Evolutionary conservation across 2,329 filamentous ascomycete genomes (phyloP).

Genomic region (Exophiala viscosa): DNA sequence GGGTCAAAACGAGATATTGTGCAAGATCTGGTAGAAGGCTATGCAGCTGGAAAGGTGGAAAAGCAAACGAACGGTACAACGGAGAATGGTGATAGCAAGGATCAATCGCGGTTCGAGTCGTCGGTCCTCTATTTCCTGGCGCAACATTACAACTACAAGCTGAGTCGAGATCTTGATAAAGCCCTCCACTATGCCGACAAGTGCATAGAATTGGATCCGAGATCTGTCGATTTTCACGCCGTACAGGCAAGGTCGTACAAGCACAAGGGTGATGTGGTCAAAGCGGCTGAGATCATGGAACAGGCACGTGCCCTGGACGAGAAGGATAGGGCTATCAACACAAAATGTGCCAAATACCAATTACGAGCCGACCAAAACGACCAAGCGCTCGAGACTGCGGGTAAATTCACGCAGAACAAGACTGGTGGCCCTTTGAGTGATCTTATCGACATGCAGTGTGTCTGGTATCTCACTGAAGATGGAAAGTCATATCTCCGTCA

Average conservation of each 20-base stretch:
- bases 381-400: slow-evolving; percentile 79
- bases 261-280: slow-evolving; percentile 73
- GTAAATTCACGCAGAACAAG: slow-evolving; percentile 90
- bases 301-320: slow-evolving; percentile 78
- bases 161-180: slow-evolving; percentile 78
- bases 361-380: slow-evolving; percentile 89
- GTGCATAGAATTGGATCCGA: slow-evolving; percentile 72
- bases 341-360: slow-evolving; percentile 95
- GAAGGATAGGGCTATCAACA: slow-evolving; percentile 96
- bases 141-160: slow-evolving; percentile 92
- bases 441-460: slow-evolving; percentile 94
- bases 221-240: slow-evolving; percentile 88
- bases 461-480: slow-evolving; percentile 96
- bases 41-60: slow-evolving; percentile 57
- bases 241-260: slow-evolving; percentile 94
- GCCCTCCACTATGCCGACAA: slow-evolving; percentile 79
- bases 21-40: slow-evolving; percentile 71
- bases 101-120: slow-evolving; percentile 63
- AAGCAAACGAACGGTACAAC: slow-evolving; percentile 49
- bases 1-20: slow-evolving; percentile 72
- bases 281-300: slow-evolving; percentile 85
- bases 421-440: slow-evolving; percentile 86
- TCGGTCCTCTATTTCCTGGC: slow-evolving; percentile 89
- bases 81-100: slow-evolving; percentile 47
- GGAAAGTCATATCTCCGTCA: slow-evolving; percentile 83